These are phyloP conservation scores for Friedmanniomyces simplex DNA, from an alignment of 495 filamentous ascomycete genomes.

Conservation along the genomic window DNA sequence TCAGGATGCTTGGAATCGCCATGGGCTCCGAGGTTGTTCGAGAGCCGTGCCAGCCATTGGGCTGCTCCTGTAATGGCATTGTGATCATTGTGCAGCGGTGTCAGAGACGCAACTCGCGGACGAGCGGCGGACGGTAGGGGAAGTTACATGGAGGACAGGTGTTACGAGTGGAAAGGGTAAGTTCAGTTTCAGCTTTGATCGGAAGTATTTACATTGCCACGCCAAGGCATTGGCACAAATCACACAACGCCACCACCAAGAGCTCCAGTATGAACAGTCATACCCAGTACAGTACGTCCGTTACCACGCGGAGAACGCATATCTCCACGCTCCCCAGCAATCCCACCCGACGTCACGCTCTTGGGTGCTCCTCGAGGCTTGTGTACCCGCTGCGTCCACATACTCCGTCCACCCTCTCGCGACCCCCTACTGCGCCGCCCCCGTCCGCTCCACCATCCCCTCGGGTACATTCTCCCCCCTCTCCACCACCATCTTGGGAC, in stretches of 20 bases:
- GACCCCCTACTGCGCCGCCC: neutral
- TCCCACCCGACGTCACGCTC: too few relatives aligned
- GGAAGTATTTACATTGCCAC: too few relatives aligned
- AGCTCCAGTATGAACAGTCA: neutral
- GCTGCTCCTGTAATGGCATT: neutral
- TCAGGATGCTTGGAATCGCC: neutral
- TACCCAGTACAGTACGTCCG: neutral
- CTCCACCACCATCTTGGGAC: slow-evolving; percentile 3
- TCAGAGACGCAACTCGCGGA: neutral
- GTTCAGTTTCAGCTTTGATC: too few relatives aligned
- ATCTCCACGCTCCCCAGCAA: too few relatives aligned
- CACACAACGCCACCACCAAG: too few relatives aligned
- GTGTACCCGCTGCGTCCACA: too few relatives aligned
- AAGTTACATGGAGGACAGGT: neutral
- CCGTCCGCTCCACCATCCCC: slow-evolving; percentile 3
- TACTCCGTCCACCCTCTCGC: too few relatives aligned
- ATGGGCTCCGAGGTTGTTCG: neutral
- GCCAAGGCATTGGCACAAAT: too few relatives aligned
- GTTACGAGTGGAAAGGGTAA: neutral
- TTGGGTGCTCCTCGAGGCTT: too few relatives aligned
- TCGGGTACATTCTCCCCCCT: neutral
- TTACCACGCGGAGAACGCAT: too few relatives aligned
- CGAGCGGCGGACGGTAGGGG: neutral
- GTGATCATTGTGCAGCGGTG: neutral
- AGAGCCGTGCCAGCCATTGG: neutral